Evolutionary conservation across 2,329 filamentous ascomycete species (phyloP).

Genomic region (Pezicula carpinea): DNA sequence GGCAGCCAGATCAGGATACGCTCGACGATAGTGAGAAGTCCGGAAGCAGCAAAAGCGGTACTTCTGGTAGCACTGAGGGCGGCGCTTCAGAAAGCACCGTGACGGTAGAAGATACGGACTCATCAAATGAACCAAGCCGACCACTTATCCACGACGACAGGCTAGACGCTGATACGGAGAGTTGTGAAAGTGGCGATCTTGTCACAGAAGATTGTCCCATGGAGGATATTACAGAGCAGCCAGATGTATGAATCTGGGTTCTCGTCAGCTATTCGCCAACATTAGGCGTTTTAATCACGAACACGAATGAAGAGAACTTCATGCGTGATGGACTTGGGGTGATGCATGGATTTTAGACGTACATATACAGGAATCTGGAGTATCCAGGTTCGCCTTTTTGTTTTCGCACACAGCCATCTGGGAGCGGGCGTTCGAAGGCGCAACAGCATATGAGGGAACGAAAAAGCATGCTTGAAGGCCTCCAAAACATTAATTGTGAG

Average conservation of each 20-base stretch:
- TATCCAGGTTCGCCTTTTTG: too few species aligned
- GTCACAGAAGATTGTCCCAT: background rate
- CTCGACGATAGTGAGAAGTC: constrained; percentile 10
- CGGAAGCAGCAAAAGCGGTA: constrained; percentile 8
- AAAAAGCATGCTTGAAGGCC: too few species aligned
- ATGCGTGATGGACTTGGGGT: background rate
- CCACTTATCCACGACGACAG: constrained; percentile 13
- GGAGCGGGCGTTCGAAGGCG: too few species aligned
- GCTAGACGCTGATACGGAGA: background rate
- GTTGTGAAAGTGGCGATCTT: background rate
- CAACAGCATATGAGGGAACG: too few species aligned
- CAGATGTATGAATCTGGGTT: background rate
- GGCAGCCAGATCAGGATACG: constrained; percentile 3
- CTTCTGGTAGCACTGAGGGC: background rate
- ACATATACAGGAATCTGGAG: background rate
- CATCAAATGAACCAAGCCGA: background rate
- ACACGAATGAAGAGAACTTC: background rate
- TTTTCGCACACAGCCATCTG: too few species aligned
- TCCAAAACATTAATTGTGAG: too few species aligned
- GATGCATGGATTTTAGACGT: background rate
- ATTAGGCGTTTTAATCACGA: background rate
- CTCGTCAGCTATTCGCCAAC: background rate
- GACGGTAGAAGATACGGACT: background rate
- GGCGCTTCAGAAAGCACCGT: too few species aligned
- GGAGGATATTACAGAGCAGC: constrained; percentile 1